A percentile compares a stretch with the other conserved stretches of the same genome.
Evolutionary conservation across 2,329 filamentous ascomycete species (phyloP).

Genomic region (Neofusicoccum parvum): DNA sequence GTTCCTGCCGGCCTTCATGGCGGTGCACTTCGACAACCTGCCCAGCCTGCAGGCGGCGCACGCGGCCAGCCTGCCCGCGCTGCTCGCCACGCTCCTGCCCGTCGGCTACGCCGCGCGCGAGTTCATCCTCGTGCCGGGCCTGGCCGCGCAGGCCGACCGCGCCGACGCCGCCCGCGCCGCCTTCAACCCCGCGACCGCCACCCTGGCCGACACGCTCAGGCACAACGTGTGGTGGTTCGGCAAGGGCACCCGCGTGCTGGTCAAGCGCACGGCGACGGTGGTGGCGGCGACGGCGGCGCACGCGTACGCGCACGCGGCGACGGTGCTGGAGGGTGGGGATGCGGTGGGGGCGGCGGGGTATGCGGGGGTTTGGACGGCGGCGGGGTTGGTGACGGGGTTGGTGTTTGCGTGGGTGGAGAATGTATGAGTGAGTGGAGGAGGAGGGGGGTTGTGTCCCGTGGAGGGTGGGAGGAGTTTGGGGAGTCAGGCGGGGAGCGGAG

Average conservation of each 20-base stretch:
- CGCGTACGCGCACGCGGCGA: slow-evolving; percentile 67
- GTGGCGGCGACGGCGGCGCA: slow-evolving; percentile 51
- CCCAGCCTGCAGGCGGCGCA: slow-evolving; percentile 70
- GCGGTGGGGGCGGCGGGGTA: slow-evolving; percentile 70
- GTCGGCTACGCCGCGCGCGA: slow-evolving; percentile 71
- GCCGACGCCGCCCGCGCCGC: slow-evolving; percentile 50
- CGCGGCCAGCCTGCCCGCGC: slow-evolving; percentile 54
- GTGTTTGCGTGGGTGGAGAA: slow-evolving; percentile 56
- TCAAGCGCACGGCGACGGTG: slow-evolving; percentile 56
- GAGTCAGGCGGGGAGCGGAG: too few species aligned
- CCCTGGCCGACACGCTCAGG: slow-evolving; percentile 68
- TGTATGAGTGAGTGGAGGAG: background rate
- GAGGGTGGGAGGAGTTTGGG: too few species aligned
- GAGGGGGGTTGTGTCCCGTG: too few species aligned
- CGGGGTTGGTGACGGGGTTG: slow-evolving; percentile 62
- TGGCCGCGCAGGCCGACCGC: slow-evolving; percentile 56
- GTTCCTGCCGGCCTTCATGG: slow-evolving; percentile 71
- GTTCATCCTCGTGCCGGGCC: slow-evolving; percentile 76
- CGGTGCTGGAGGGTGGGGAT: slow-evolving; percentile 68
- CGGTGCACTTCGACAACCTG: slow-evolving; percentile 73
- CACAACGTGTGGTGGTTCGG: slow-evolving; percentile 76
- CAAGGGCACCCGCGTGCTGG: slow-evolving; percentile 63
- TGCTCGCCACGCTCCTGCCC: slow-evolving; percentile 61
- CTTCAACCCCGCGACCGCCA: slow-evolving; percentile 68
- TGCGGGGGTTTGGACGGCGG: slow-evolving; percentile 72